These are phyloP conservation scores for Aspergillus conjunctus DNA, from an alignment of 495 filamentous ascomycete genomes.

Conservation along the genomic window DNA sequence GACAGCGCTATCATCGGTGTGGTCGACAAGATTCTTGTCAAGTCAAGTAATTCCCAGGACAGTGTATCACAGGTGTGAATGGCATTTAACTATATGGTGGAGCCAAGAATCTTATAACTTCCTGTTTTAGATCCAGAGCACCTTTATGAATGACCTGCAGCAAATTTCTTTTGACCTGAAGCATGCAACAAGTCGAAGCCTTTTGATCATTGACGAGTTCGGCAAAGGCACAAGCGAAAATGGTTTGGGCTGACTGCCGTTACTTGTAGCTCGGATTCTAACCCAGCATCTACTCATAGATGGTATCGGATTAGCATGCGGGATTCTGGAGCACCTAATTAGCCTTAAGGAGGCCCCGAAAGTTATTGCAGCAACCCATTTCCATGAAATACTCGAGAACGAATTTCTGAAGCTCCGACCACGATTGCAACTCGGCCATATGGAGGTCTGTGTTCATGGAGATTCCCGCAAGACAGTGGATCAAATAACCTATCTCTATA, in stretches of 20 bases:
- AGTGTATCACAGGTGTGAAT: slow-evolving; percentile 67
- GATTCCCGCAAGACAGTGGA: slow-evolving; percentile 61
- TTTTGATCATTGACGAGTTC: slow-evolving; percentile 92
- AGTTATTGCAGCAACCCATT: slow-evolving; percentile 87
- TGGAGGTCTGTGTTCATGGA: slow-evolving; percentile 78
- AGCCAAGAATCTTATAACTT: slow-evolving; percentile 10
- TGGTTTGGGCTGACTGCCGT: slow-evolving; percentile 35
- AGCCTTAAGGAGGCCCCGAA: slow-evolving; percentile 66
- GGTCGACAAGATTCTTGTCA: slow-evolving; percentile 90
- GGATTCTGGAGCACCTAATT: slow-evolving; percentile 77
- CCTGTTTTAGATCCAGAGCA: slow-evolving; percentile 68
- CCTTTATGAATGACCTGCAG: slow-evolving; percentile 91
- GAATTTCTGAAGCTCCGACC: slow-evolving; percentile 62
- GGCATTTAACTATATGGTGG: background rate
- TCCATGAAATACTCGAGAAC: slow-evolving; percentile 89
- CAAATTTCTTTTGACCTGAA: slow-evolving; percentile 80
- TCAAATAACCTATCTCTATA: slow-evolving; percentile 88
- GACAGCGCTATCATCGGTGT: slow-evolving; percentile 76
- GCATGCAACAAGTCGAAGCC: slow-evolving; percentile 73
- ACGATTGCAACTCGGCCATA: slow-evolving; percentile 71
- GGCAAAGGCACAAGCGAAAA: slow-evolving; percentile 87
- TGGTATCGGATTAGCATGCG: slow-evolving; percentile 83
- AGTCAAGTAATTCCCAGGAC: slow-evolving; percentile 77
- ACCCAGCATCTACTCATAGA: slow-evolving; percentile 44
- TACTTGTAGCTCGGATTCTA: background rate